phyloP scores from a whole-genome alignment of 2,329 filamentous ascomycete genomes.

The Akanthomyces dipterigenus region DNA sequence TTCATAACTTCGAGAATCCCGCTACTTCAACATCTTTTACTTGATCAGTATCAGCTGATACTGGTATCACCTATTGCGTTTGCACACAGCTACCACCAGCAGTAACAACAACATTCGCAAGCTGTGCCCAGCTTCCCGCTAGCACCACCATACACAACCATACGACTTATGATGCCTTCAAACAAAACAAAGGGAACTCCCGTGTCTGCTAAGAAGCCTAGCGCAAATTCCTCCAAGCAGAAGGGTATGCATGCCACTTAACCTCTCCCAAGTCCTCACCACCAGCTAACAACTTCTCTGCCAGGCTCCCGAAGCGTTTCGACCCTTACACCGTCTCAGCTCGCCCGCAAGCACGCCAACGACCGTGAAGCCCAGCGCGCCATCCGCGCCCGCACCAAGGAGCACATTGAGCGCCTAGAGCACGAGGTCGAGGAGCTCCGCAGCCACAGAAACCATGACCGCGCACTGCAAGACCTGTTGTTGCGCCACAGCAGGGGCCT shows the following conservation, averaged over 20 bases:
- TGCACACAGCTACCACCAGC: slow-evolving; percentile 8
- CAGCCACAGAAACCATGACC: slow-evolving; percentile 40
- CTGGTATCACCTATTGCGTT: not conserved
- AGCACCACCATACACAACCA: slow-evolving; percentile 5
- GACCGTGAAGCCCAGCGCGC: slow-evolving; percentile 85
- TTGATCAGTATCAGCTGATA: not conserved
- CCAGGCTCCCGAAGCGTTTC: slow-evolving; percentile 69
- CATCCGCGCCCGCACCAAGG: slow-evolving; percentile 79
- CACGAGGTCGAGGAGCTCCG: slow-evolving; percentile 66
- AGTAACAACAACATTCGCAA: not conserved
- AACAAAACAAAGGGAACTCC: slow-evolving; percentile 31
- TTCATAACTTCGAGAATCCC: not conserved
- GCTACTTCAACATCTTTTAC: not conserved
- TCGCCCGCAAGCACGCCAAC: slow-evolving; percentile 85
- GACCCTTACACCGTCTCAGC: slow-evolving; percentile 79
- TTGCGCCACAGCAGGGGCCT: slow-evolving; percentile 46
- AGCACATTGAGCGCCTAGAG: slow-evolving; percentile 75
- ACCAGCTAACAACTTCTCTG: slow-evolving; percentile 10
- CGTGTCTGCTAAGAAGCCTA: slow-evolving; percentile 33
- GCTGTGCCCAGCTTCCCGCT: slow-evolving; percentile 3
- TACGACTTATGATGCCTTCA: slow-evolving; percentile 7
- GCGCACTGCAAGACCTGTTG: slow-evolving; percentile 45
- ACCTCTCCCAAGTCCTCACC: not conserved
- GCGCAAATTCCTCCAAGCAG: slow-evolving; percentile 35
- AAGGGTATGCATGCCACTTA: slow-evolving; percentile 32